Conservation (phyloP, 495 filamentous ascomycete genomes). For the Penicillium fimorum region DNA sequence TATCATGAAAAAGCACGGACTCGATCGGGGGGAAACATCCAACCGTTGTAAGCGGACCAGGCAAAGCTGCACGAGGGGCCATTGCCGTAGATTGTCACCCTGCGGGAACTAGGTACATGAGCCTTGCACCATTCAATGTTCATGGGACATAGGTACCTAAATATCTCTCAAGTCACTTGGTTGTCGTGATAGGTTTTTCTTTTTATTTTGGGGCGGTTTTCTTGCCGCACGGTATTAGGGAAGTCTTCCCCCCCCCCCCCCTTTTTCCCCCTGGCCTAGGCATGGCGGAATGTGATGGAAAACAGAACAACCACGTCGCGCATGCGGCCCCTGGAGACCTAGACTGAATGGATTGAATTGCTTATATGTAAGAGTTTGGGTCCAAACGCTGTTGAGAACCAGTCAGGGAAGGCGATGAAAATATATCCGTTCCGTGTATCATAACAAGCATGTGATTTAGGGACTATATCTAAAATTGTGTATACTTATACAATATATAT, state of each 20-base stretch:
- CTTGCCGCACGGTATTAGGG: conserved; percentile 14
- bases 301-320: conserved; percentile 29
- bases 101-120: neutral
- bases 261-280: conserved; percentile 14
- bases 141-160: neutral
- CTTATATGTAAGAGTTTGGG: neutral
- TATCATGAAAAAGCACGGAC: conserved; percentile 15
- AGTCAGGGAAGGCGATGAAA: conserved; percentile 3
- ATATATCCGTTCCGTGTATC: conserved; percentile 7
- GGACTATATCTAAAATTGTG: neutral
- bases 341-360: conserved; percentile 1
- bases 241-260: conserved; percentile 7
- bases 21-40: neutral
- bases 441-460: conserved; percentile 5
- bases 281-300: conserved; percentile 16
- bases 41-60: neutral
- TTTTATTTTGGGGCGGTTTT: neutral
- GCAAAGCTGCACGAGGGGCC: neutral
- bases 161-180: conserved; percentile 1
- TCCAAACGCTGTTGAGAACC: neutral
- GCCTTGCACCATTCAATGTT: neutral
- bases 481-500: neutral
- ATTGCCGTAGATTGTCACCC: neutral
- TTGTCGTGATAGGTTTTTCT: neutral
- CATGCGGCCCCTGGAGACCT: conserved; percentile 18